These are phyloP conservation scores for Nepenthes mirabilis DNA, from an alignment of 148 eudicot species.

Conservation along the genomic window DNA sequence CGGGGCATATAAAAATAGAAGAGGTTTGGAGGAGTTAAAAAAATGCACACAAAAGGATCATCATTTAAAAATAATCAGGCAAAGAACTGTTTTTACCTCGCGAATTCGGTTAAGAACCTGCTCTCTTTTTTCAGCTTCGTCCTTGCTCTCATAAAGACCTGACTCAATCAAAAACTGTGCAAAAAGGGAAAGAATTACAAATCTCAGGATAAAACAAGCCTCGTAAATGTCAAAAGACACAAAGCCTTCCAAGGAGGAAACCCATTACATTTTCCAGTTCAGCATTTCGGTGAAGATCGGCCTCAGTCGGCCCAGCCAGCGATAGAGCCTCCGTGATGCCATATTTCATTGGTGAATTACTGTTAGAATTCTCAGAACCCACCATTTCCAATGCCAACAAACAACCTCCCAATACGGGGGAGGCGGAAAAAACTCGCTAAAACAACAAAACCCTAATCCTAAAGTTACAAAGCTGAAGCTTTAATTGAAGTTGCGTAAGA, in stretches of 20 bases:
- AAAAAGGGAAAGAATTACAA: background rate
- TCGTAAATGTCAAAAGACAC: background rate
- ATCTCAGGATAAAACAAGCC: background rate
- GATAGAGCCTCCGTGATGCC: constrained; percentile 54
- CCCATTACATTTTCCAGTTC: constrained; percentile 38
- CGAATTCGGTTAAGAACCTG: constrained; percentile 43
- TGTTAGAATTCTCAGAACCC: constrained; percentile 20
- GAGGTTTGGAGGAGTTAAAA: background rate
- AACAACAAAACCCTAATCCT: too few relatives aligned
- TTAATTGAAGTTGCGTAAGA: too few relatives aligned
- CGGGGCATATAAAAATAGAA: background rate
- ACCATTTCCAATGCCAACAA: constrained; percentile 14
- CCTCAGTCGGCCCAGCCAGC: constrained; percentile 42
- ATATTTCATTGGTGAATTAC: constrained; percentile 13
- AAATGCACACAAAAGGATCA: background rate
- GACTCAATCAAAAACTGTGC: constrained; percentile 40
- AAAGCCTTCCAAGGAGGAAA: background rate
- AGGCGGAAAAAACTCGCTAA: too few relatives aligned
- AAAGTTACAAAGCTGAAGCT: too few relatives aligned
- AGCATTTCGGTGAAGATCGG: constrained; percentile 44
- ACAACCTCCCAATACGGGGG: background rate
- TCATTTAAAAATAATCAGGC: background rate
- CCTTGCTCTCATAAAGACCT: constrained; percentile 46
- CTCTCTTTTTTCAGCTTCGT: constrained; percentile 41
- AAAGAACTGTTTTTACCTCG: constrained; percentile 28